Conservation (phyloP, 2,329 filamentous ascomycete genomes). For the Phialophora tarda region DNA sequence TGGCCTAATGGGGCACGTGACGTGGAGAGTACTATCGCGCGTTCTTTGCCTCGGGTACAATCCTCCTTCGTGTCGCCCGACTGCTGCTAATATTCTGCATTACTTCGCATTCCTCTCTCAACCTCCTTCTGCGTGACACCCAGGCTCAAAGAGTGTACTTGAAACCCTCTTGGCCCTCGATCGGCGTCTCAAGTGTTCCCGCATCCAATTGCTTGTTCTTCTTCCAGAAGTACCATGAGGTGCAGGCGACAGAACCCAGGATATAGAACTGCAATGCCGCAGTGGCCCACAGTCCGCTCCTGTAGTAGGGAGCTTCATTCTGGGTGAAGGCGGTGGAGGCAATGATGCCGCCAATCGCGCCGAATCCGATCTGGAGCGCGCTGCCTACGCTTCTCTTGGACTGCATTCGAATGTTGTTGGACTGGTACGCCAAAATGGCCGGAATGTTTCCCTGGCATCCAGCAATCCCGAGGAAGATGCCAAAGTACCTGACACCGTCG, state of each 20-base stretch:
- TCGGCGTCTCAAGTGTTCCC: constrained; percentile 42
- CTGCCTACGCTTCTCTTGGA: constrained; percentile 40
- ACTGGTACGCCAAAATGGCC: constrained; percentile 43
- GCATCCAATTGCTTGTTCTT: constrained; percentile 45
- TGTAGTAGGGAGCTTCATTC: constrained; percentile 39
- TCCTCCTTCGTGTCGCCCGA: background rate
- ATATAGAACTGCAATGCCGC: constrained; percentile 29
- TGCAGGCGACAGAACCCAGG: constrained; percentile 40
- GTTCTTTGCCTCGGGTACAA: background rate
- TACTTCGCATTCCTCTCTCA: background rate
- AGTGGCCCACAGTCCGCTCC: constrained; percentile 37
- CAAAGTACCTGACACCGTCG: constrained; percentile 41
- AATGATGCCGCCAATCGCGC: constrained; percentile 40
- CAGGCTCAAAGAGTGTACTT: constrained; percentile 24
- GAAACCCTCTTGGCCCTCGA: constrained; percentile 44
- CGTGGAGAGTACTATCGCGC: background rate
- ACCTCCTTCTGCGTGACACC: no score
- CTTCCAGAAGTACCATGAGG: constrained; percentile 42
- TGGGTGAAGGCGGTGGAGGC: constrained; percentile 37
- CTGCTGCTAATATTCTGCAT: no score
- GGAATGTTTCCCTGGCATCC: constrained; percentile 44
- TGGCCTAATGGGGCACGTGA: background rate
- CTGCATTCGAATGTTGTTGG: constrained; percentile 45
- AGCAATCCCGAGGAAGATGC: constrained; percentile 43
- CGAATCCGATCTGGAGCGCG: constrained; percentile 52